Base-by-base conservation (phyloP, 306 rosid genomes). In the Citrullus mucosospermus region DNA sequence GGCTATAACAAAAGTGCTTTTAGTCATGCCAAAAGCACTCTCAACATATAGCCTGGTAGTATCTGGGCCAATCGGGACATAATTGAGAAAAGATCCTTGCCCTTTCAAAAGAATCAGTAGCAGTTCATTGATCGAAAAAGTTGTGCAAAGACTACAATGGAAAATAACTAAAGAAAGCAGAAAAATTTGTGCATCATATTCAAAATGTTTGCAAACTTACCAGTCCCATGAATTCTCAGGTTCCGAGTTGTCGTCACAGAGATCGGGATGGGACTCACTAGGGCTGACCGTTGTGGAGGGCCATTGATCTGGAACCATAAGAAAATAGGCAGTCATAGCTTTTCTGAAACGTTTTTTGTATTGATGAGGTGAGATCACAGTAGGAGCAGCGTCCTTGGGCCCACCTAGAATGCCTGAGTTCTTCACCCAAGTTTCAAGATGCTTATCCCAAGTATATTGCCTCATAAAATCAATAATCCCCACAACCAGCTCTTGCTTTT, bases 371-470 rank as follows among this genome's bases (percentile, higher is more conserved):
- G 98, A 93, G 84, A 96, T 88, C 65, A 96, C 96, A 28, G 99
- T 96, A 43, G 99, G 99, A 70, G 96, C 36, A 38, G 96, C 58
- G 76, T 96, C 91, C 87, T 79, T 96, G 78, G 97, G 89, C 53
- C 99, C 99, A 73, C 99, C 99, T n/a, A 96, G 96, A 73, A 96
- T 91, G 73, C 99, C 98, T 4, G 97, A 91, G 84, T 92, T 91
- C 82, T 96, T 96, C 70, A 91, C 98, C 99, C 99, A 96, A 32
- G 98, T 90, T 86, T 96, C 99, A 65, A 96, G 96, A 85, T 96
- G 99, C 83, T 96, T 96, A 88, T 96, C 99, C 99, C 99, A 95
- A 15, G 99, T 95, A 85, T 94, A 94, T 76, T 95, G 99, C 75
- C 99, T 92, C 99, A 96, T 85, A 86, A 90, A 96, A 81, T 96